Percentiles rank a stretch among this genome's conserved stretches.
These are phyloP conservation scores for Eleusine indica DNA, from an alignment of 176 grass and related monocot genomes.

Conservation along the genomic window DNA sequence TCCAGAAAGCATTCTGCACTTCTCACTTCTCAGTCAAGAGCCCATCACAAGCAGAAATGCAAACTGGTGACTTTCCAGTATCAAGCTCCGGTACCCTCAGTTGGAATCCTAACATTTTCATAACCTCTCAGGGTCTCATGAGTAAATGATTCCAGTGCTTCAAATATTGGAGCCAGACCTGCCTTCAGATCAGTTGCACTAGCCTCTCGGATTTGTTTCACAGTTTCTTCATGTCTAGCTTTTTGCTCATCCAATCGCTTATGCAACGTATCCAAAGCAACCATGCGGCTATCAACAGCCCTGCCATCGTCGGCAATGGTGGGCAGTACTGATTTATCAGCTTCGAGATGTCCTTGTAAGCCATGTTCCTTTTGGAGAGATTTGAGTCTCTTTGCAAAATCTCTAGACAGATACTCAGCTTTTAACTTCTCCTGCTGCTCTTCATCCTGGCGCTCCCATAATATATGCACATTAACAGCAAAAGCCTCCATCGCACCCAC, in stretches of 20 bases:
- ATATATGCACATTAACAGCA: slow-evolving; percentile 58
- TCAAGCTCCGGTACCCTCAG: slow-evolving; percentile 16
- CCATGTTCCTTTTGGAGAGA: slow-evolving; percentile 52
- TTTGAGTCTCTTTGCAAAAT: slow-evolving; percentile 62
- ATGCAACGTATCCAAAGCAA: slow-evolving; percentile 66
- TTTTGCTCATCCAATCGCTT: slow-evolving; percentile 72
- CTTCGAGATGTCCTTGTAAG: slow-evolving; percentile 33
- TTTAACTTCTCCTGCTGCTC: slow-evolving; percentile 69
- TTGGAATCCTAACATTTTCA: slow-evolving; percentile 66
- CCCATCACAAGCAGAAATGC: not conserved
- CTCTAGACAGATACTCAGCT: slow-evolving; percentile 68
- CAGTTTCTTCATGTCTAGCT: slow-evolving; percentile 60
- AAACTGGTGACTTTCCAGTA: not conserved
- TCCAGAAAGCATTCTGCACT: slow-evolving; percentile 20
- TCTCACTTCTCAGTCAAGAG: slow-evolving; percentile 4
- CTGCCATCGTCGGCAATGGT: slow-evolving; percentile 20
- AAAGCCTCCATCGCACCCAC: slow-evolving; percentile 66
- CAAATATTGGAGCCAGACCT: slow-evolving; percentile 73
- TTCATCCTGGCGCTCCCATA: slow-evolving; percentile 66
- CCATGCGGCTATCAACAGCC: slow-evolving; percentile 51
- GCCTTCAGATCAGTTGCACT: slow-evolving; percentile 66
- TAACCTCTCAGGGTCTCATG: slow-evolving; percentile 63
- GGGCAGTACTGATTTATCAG: slow-evolving; percentile 33
- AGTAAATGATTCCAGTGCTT: slow-evolving; percentile 72
- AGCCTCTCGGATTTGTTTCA: slow-evolving; percentile 64